Base-by-base conservation (phyloP, 2,329 filamentous ascomycete genomes). In the Ramularia endophylla region DNA sequence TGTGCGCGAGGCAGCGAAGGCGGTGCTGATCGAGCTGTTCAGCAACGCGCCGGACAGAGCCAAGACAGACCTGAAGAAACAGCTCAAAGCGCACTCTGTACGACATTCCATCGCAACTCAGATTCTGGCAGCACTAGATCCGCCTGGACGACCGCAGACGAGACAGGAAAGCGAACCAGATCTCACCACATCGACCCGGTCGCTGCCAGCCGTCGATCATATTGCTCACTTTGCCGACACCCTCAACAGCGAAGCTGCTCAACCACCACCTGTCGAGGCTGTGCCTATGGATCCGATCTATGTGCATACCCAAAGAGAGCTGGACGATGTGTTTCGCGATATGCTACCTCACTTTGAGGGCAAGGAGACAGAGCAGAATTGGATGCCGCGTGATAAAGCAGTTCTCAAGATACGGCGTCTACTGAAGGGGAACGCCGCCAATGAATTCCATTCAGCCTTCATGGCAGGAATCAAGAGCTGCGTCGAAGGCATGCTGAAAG, bases 341-440 rank as follows among this genome's bases (percentile, higher is more conserved):
- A 95, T 97, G 86, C 72, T 81, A 22, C 73, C 74, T 39, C 75
- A 76, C 60, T 95, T 95, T 48, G 88, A 95, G 52, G 89, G 89
- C 38, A 87, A 75, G 60, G 90, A 97, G 67, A 80, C 84, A 0
- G 90, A 97, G 60, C 80, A 85, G 45, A 97, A 97, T 59, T 97
- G 90, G 90, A 63, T 86, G 55, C 81, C 83, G 53, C 77, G 90
- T 61, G 90, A 97, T 63, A 85, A 90, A 67, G 83, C 78, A 58
- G 75, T 88, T 27, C 75, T 75, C 6, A 89, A 85, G 51, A 66
- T 97, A 36, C 80, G 90, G 38, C 78, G 80, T 49, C 74, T 95
- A 18, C 78, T 87, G 37, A 85, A 83, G 46, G 90, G 90, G 41
- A 97, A 97, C 61, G 85, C 83, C 4, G 78, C 85, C 0, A 74